Evolutionary conservation across 73 alveolate genomes (phyloP).

Genomic region (Blepharisma stoltei): DNA sequence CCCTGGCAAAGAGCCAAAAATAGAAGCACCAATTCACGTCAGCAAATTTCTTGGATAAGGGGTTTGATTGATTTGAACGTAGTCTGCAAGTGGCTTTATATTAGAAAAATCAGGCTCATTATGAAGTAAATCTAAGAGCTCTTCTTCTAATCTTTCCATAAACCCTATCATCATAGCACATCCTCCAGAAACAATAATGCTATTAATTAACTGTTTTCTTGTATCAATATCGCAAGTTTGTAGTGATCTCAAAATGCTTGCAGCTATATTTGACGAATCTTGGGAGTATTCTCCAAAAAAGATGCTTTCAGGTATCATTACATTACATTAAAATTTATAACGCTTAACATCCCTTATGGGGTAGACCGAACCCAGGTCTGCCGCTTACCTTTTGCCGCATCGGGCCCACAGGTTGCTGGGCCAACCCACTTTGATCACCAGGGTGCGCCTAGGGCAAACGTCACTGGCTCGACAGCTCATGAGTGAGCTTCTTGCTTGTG

Average conservation of each 20-base stretch:
- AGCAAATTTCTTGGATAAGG: background rate
- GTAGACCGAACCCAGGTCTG: no score
- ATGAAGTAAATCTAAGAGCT: slow-evolving; percentile 1
- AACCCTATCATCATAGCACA: background rate
- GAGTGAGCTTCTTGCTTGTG: no score
- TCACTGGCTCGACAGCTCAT: no score
- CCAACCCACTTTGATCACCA: no score
- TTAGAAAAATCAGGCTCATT: background rate
- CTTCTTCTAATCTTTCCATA: slow-evolving; percentile 25
- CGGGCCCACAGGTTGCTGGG: no score
- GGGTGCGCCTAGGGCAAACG: no score
- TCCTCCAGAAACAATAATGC: slow-evolving; percentile 2
- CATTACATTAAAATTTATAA: no score
- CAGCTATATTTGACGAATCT: background rate
- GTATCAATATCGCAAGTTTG: slow-evolving; percentile 5
- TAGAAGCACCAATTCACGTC: slow-evolving; percentile 14
- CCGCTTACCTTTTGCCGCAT: no score
- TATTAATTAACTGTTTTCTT: background rate
- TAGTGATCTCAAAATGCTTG: background rate
- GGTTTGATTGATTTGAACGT: background rate
- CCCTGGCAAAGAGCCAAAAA: slow-evolving; percentile 12
- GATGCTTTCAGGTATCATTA: slow-evolving; percentile 2
- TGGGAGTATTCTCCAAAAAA: background rate
- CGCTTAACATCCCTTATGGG: no score
- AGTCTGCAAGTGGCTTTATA: background rate